These are phyloP conservation scores for Collariella sp. DNA, from an alignment of 495 filamentous ascomycete genomes.

Conservation along the genomic window DNA sequence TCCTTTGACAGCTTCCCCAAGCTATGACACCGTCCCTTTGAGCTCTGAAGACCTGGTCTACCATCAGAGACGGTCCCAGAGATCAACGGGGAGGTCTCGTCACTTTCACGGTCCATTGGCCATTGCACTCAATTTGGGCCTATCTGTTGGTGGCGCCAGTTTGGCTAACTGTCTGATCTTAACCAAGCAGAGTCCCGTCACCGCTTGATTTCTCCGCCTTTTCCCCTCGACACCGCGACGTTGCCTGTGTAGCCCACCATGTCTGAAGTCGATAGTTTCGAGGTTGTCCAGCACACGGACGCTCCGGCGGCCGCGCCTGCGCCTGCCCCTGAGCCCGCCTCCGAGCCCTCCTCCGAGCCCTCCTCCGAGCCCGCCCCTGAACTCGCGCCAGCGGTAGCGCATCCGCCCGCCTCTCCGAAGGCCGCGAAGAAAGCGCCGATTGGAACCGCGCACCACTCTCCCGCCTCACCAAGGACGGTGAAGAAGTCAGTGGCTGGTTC, in stretches of 20 bases:
- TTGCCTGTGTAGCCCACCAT: conserved; percentile 24
- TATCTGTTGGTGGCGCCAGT: neutral
- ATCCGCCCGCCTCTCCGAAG: neutral
- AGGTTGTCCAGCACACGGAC: conserved; percentile 34
- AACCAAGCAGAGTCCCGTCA: neutral
- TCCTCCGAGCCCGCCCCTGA: neutral
- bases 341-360: too few species aligned
- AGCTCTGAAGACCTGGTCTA: neutral
- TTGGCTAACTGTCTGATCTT: conserved; percentile 1
- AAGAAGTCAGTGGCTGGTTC: too few species aligned
- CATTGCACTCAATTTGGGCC: conserved; percentile 3
- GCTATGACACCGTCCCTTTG: neutral
- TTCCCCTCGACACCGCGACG: neutral
- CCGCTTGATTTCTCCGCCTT: neutral
- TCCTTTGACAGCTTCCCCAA: conserved; percentile 1
- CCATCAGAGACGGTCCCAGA: neutral
- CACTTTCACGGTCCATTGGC: neutral
- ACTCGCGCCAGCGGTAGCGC: conserved; percentile 16
- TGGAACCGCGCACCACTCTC: conserved; percentile 3
- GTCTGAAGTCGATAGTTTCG: conserved; percentile 39
- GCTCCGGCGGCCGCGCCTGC: conserved; percentile 27
- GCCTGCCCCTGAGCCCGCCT: conserved; percentile 13
- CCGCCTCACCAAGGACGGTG: too few species aligned
- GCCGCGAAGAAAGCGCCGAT: too few species aligned
- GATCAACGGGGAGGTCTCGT: neutral